Conservation (phyloP, 2,329 filamentous ascomycete genomes). For the Cercospora berteroae region DNA sequence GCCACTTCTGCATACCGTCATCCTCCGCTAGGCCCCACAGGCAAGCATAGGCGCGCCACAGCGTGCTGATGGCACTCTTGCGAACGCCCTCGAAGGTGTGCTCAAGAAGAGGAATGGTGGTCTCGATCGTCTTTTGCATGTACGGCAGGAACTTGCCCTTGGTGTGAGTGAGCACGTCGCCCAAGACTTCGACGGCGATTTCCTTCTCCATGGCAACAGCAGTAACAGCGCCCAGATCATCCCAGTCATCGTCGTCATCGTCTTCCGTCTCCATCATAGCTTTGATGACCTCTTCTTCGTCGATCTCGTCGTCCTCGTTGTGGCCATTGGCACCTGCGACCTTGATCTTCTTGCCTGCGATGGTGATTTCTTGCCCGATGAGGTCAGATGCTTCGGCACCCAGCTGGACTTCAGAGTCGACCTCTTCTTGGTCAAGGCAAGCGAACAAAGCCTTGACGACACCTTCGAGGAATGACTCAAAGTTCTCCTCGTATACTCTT, state of each 20-base stretch:
- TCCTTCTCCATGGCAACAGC: constrained; percentile 94
- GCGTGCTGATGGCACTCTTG: constrained; percentile 83
- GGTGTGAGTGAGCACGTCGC: constrained; percentile 85
- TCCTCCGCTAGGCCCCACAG: constrained; percentile 86
- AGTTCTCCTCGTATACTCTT: constrained; percentile 86
- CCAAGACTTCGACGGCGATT: constrained; percentile 91
- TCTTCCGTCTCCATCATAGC: constrained; percentile 48
- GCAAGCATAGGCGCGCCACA: constrained; percentile 91
- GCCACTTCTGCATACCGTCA: constrained; percentile 75
- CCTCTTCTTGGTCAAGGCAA: constrained; percentile 85
- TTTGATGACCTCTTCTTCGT: constrained; percentile 54
- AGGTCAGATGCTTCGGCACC: constrained; percentile 72
- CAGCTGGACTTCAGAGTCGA: constrained; percentile 72
- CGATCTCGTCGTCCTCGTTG: constrained; percentile 56
- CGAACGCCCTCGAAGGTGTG: constrained; percentile 92
- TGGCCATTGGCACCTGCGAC: constrained; percentile 59
- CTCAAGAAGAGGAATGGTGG: constrained; percentile 75
- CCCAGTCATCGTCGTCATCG: constrained; percentile 76
- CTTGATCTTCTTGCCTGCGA: constrained; percentile 83
- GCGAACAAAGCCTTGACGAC: constrained; percentile 79
- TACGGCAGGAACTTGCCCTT: constrained; percentile 78
- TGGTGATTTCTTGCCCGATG: constrained; percentile 70
- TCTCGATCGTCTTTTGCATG: constrained; percentile 83
- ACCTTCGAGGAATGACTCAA: constrained; percentile 72
- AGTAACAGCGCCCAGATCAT: constrained; percentile 78